Conservation (phyloP, 1,284 basidiomycete species). For the Athelia psychrophila region DNA sequence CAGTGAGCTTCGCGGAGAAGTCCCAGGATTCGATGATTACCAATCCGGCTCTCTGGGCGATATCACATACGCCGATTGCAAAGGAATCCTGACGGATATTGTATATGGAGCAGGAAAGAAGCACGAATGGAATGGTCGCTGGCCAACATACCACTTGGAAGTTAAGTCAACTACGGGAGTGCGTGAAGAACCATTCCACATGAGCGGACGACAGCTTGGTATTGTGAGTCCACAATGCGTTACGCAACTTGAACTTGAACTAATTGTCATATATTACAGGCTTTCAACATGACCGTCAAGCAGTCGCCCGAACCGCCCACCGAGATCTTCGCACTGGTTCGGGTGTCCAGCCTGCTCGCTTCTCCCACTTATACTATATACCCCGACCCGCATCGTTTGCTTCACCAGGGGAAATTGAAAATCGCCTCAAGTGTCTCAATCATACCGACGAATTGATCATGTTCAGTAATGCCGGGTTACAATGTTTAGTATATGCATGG, state of each 20-base stretch:
- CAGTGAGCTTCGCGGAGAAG: conserved; percentile 10
- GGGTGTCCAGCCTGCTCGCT: background rate
- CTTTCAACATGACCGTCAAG: background rate
- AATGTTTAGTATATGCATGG: no score
- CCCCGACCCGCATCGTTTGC: no score
- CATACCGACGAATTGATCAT: no score
- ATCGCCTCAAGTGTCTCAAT: no score
- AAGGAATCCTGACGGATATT: conserved; percentile 9
- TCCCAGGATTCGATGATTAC: conserved; percentile 10
- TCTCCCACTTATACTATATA: no score
- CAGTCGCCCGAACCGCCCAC: background rate
- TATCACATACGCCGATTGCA: conserved; percentile 11
- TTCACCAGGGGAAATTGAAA: no score
- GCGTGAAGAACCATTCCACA: conserved; percentile 11
- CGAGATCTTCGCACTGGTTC: conserved; percentile 4
- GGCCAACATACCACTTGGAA: conserved; percentile 16
- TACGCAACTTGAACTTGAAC: background rate
- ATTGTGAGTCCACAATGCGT: conserved; percentile 5
- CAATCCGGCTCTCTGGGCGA: conserved; percentile 8
- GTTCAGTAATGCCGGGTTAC: no score
- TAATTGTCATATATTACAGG: background rate
- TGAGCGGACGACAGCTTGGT: conserved; percentile 11
- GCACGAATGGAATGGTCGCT: conserved; percentile 7
- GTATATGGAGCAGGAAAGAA: conserved; percentile 10
- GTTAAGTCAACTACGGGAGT: conserved; percentile 13